Conservation (phyloP, 1,284 basidiomycete species). For the Papiliotrema terrestris region DNA sequence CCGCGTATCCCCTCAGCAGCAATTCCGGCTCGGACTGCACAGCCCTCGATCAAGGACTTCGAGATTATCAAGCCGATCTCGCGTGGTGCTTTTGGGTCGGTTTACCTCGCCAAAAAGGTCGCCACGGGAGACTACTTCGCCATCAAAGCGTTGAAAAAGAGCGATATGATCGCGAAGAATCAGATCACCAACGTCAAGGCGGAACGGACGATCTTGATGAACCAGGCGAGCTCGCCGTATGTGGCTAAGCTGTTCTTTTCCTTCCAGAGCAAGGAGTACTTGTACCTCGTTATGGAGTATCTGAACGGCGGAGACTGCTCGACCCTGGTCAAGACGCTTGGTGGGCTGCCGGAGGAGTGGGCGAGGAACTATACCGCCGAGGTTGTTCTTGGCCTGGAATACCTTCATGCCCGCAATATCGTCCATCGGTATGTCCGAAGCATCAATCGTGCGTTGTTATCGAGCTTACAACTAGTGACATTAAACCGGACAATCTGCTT, state of each 20-base stretch:
- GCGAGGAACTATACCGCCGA: constrained; percentile 94
- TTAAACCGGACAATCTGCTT: constrained; percentile 96
- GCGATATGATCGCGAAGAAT: constrained; percentile 99
- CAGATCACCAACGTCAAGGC: constrained; percentile 99
- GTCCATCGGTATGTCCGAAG: constrained; percentile 84
- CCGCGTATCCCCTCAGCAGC: constrained; percentile 77
- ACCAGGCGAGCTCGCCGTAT: constrained; percentile 98
- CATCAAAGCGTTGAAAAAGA: constrained; percentile 98
- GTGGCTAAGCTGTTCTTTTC: constrained; percentile 98
- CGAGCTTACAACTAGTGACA: constrained; percentile 61
- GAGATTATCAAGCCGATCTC: constrained; percentile 99
- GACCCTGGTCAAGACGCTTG: constrained; percentile 92
- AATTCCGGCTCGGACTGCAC: constrained; percentile 71
- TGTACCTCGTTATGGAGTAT: constrained; percentile 99
- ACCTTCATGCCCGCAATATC: constrained; percentile 87
- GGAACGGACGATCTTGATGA: constrained; percentile 99
- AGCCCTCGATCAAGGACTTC: constrained; percentile 97
- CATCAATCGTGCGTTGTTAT: neutral
- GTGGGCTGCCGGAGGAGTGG: constrained; percentile 92
- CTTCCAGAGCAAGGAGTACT: constrained; percentile 93
- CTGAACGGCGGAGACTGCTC: constrained; percentile 96
- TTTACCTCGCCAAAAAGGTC: constrained; percentile 97
- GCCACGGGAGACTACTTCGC: constrained; percentile 98
- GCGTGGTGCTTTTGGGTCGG: constrained; percentile 97
- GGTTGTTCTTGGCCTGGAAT: constrained; percentile 90